Percentiles rank a stretch among this genome's conserved stretches.
phyloP scores from a whole-genome alignment of 2,329 filamentous ascomycete genomes.

The Onygena corvina region DNA sequence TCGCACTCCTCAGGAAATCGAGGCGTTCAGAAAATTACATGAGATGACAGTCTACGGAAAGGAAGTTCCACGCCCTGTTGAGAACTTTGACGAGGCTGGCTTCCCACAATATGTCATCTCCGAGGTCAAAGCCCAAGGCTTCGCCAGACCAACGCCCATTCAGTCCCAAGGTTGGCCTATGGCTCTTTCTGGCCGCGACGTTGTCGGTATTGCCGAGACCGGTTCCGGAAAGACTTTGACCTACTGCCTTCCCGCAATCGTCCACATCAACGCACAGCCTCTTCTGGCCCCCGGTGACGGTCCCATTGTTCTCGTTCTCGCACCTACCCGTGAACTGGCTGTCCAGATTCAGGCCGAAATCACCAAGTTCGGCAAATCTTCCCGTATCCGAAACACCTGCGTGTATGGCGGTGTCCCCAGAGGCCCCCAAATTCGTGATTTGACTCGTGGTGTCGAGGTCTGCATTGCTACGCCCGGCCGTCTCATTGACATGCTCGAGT shows the following conservation, averaged over 20 bases:
- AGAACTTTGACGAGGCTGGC: conserved; percentile 93
- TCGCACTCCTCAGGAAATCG: conserved; percentile 67
- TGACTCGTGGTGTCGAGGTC: conserved; percentile 90
- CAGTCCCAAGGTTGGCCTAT: conserved; percentile 99
- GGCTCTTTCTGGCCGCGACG: conserved; percentile 94
- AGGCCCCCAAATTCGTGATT: conserved; percentile 89
- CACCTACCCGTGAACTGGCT: conserved; percentile 91
- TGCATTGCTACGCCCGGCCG: conserved; percentile 97
- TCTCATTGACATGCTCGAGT: conserved; percentile 96
- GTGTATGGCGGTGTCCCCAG: conserved; percentile 98
- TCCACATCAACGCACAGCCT: conserved; percentile 98
- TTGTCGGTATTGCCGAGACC: conserved; percentile 97
- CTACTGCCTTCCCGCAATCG: conserved; percentile 94
- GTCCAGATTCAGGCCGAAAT: conserved; percentile 99
- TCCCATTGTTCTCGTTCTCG: conserved; percentile 89
- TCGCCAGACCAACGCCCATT: conserved; percentile 84
- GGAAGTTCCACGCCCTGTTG: conserved; percentile 82
- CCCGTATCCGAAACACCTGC: conserved; percentile 94
- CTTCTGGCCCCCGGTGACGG: conserved; percentile 90
- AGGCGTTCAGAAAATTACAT: conserved; percentile 74
- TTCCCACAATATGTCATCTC: conserved; percentile 97
- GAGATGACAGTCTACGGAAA: conserved; percentile 70
- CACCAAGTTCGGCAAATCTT: conserved; percentile 96
- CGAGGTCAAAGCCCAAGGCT: conserved; percentile 96
- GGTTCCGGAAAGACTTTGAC: conserved; percentile 98